These are phyloP conservation scores for Blumeriella jaapii DNA, from an alignment of 2,329 filamentous ascomycete species.

Conservation along the genomic window DNA sequence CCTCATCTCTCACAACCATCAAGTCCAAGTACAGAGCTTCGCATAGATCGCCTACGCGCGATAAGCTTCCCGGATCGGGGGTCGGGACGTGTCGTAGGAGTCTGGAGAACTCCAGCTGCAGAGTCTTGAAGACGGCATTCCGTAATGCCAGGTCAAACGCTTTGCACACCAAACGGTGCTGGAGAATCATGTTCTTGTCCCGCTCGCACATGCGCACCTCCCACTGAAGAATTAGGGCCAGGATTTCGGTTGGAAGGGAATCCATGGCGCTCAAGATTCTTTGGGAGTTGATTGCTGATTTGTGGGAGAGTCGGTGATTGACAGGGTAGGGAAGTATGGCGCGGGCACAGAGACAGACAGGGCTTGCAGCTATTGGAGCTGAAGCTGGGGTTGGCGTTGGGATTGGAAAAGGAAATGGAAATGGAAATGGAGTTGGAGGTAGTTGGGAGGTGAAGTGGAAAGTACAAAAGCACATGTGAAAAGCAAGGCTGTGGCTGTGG, in stretches of 20 bases:
- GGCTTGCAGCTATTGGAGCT: too few relatives aligned
- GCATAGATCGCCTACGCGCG: constrained; percentile 36
- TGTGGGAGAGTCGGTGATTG: neutral
- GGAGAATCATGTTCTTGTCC: constrained; percentile 35
- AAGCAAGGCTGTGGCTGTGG: too few relatives aligned
- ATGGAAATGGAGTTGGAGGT: too few relatives aligned
- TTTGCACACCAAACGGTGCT: constrained; percentile 38
- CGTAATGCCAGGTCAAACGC: constrained; percentile 37
- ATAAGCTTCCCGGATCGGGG: constrained; percentile 31
- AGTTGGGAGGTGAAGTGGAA: too few relatives aligned
- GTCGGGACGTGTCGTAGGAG: constrained; percentile 29
- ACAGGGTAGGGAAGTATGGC: neutral
- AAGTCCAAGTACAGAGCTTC: constrained; percentile 40
- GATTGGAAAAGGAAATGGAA: too few relatives aligned
- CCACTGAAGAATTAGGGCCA: constrained; percentile 35
- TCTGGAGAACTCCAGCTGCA: constrained; percentile 39
- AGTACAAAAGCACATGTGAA: too few relatives aligned
- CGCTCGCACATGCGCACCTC: constrained; percentile 29
- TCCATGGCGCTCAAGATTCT: constrained; percentile 34
- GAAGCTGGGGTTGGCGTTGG: too few relatives aligned
- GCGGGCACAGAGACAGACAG: neutral
- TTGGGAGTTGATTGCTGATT: neutral
- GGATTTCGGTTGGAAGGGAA: constrained; percentile 36
- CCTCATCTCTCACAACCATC: constrained; percentile 40
- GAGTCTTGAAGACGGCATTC: constrained; percentile 34